Evolutionary conservation across 768 basidiomycete genomes (phyloP).

Genomic region (Boletus vinaceobasis): DNA sequence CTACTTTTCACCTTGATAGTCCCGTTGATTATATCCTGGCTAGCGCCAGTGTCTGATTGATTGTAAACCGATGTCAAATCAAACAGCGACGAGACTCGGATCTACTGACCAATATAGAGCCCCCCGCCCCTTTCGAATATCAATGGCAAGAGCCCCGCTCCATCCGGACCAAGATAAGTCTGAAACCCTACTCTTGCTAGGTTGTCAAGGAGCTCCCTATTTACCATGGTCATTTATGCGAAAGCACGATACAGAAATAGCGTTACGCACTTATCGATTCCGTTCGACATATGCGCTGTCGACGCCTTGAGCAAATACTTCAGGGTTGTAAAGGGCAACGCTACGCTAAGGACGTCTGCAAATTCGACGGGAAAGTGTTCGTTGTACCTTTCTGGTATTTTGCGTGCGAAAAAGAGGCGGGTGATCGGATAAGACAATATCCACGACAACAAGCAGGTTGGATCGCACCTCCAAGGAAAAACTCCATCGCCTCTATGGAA

Average conservation of each 20-base stretch:
- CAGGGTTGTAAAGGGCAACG: slow-evolving; percentile 21
- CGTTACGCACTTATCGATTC: slow-evolving; percentile 20
- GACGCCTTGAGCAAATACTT: slow-evolving; percentile 12
- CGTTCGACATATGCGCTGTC: slow-evolving; percentile 8
- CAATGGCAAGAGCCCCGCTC: slow-evolving; percentile 33
- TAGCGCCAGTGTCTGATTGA: slow-evolving; percentile 36
- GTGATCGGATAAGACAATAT: not conserved
- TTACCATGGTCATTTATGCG: not conserved
- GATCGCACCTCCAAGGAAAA: slow-evolving; percentile 13
- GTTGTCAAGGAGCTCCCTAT: slow-evolving; percentile 38
- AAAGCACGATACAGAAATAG: not conserved
- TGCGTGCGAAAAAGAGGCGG: not conserved
- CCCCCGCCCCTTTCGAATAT: slow-evolving; percentile 35
- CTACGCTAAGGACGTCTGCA: slow-evolving; percentile 21
- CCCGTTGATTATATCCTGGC: slow-evolving; percentile 45
- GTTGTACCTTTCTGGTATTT: slow-evolving; percentile 23
- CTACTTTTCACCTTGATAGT: slow-evolving; percentile 50
- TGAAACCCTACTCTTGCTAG: slow-evolving; percentile 37
- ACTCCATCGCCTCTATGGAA: slow-evolving; percentile 11
- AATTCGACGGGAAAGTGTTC: slow-evolving; percentile 25
- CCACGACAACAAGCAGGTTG: not conserved
- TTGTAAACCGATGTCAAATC: not conserved
- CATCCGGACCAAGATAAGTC: slow-evolving; percentile 37
- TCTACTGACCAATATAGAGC: slow-evolving; percentile 35
- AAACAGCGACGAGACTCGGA: not conserved